These are phyloP conservation scores for Aspergillus phoenicis DNA, from an alignment of 2,329 filamentous ascomycete genomes.

Conservation along the genomic window DNA sequence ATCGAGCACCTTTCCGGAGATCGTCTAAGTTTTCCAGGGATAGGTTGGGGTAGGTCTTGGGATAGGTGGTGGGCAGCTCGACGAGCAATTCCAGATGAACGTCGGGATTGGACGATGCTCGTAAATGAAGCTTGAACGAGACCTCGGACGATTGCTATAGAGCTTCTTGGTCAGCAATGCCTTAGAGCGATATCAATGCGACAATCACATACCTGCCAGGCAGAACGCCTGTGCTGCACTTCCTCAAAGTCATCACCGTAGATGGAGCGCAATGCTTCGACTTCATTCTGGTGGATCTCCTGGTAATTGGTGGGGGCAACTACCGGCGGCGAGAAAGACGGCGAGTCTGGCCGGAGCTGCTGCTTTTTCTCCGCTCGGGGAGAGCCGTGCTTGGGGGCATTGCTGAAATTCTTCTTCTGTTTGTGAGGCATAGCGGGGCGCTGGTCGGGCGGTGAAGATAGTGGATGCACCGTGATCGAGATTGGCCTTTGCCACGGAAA, in stretches of 20 bases:
- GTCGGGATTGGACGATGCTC: constrained; percentile 71
- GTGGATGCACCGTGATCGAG: constrained; percentile 25
- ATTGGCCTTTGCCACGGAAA: constrained; percentile 32
- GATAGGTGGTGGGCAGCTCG: constrained; percentile 86
- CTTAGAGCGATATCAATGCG: neutral
- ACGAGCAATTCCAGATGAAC: constrained; percentile 73
- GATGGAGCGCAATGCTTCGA: constrained; percentile 81
- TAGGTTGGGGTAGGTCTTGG: constrained; percentile 76
- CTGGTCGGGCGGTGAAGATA: constrained; percentile 33
- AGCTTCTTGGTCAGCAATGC: neutral
- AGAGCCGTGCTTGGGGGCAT: constrained; percentile 36
- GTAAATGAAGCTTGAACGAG: constrained; percentile 78
- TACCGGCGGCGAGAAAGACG: constrained; percentile 35
- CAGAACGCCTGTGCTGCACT: constrained; percentile 67
- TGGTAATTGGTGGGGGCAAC: constrained; percentile 65
- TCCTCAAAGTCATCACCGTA: constrained; percentile 86
- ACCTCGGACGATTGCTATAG: constrained; percentile 73
- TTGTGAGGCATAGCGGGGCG: constrained; percentile 49
- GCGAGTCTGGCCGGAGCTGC: constrained; percentile 32
- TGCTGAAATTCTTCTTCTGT: constrained; percentile 45
- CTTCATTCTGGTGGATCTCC: constrained; percentile 83
- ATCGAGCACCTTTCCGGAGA: constrained; percentile 70
- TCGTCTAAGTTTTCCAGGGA: constrained; percentile 65
- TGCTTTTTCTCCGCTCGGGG: constrained; percentile 38
- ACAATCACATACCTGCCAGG: constrained; percentile 74